Evolutionary conservation across 2,329 filamentous ascomycete species (phyloP), one percentile per base, ranked within the genome.

Genomic region (Paraconiothyrium brasiliense): DNA sequence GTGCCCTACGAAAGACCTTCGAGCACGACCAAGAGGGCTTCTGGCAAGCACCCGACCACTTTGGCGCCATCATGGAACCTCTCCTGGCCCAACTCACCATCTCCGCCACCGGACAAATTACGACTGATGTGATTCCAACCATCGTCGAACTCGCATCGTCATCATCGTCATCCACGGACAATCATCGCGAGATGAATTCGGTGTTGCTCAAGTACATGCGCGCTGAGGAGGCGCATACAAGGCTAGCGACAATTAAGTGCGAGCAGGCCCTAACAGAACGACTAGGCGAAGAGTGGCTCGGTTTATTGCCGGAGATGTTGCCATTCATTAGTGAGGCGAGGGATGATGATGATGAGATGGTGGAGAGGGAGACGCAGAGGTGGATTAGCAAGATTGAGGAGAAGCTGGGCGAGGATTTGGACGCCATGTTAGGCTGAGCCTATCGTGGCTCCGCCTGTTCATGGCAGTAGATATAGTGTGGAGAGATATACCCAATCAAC

Each of bases 281-380:
- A 51, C 81, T 98, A 30, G 94, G 94, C 61, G 94, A 98, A 77
- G 95, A 99, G 75, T 99, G 95, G 95, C 81, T 99, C 62, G 87
- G 89, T 1, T 86, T 96, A 82, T 79, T 98, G 75, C 93, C 94
- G 0, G 95, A 99, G 85, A 98, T 97, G 91, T 81, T 99, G 76
- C 94, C 96, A 22, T 92, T 94, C 67, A 97, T 99, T 71, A 96
- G 92, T 73, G 95, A 99, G 82, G 79, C 97, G 73, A 91, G 97
- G 81, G 95, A 99, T 76, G 95, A 99, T 76, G 95, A 98, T 69
- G 94, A 98, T 74, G 95, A 98, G 81, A 85, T 86, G 32, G 94
- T 99, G 27, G 95, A 99, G 82, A 84, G 89, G 74, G 94, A 97
- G 83, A 94, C 93, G 41, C 87, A 94, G 75, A 85, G 88, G 72